Evolutionary conservation across 2,329 filamentous ascomycete genomes (phyloP).

Genomic region (Diaporthe citri): DNA sequence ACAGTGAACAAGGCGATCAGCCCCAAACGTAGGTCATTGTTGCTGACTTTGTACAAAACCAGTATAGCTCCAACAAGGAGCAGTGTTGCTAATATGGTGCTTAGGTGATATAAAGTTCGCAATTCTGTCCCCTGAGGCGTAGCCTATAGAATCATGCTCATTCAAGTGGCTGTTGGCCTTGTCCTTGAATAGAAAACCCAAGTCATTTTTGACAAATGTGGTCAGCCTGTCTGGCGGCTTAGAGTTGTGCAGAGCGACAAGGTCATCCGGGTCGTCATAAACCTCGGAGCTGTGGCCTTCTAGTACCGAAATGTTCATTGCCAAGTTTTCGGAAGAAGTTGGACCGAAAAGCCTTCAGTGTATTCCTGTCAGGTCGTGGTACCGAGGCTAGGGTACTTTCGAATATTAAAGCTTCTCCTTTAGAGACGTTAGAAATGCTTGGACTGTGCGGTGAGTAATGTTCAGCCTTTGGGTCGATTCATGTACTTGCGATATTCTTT

Average conservation of each 20-base stretch:
- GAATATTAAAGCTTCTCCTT: constrained; percentile 5
- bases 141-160: not conserved
- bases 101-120: not conserved
- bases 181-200: not conserved
- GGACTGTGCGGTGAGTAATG: not conserved
- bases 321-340: not conserved
- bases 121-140: not conserved
- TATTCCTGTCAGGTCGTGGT: not conserved
- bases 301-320: not conserved
- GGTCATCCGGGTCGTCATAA: not conserved
- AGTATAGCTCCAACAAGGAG: constrained; percentile 14
- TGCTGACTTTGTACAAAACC: not conserved
- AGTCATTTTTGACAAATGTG: not conserved
- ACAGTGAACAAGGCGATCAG: constrained; percentile 12
- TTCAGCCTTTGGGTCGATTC: not conserved
- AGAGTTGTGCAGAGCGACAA: constrained; percentile 1
- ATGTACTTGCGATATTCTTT: not conserved
- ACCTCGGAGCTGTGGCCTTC: not conserved
- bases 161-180: not conserved
- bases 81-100: constrained; percentile 1
- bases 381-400: not conserved
- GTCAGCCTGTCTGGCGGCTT: constrained; percentile 11
- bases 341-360: not conserved
- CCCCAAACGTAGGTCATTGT: not conserved
- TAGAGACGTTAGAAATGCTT: not conserved